phyloP scores from a whole-genome alignment of 2,329 filamentous ascomycete genomes.

The Pochonia chlamydosporia region DNA sequence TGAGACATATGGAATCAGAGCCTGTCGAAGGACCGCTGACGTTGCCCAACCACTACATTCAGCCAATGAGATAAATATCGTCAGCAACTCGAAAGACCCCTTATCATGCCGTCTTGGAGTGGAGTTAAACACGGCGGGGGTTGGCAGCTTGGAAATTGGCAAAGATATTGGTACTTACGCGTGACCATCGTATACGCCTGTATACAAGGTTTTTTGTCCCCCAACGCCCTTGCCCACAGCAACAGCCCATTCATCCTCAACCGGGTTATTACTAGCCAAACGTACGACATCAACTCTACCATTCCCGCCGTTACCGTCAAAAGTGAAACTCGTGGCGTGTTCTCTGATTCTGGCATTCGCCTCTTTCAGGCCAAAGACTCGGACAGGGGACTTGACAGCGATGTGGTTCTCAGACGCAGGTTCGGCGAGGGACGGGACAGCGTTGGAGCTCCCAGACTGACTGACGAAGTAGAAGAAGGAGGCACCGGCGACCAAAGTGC shows the following conservation, averaged over 20 bases:
- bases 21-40: slow-evolving; percentile 30
- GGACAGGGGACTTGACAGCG: slow-evolving; percentile 20
- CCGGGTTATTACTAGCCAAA: slow-evolving; percentile 28
- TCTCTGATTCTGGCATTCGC: slow-evolving; percentile 25
- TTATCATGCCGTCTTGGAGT: no score
- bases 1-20: slow-evolving; percentile 37
- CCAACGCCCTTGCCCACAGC: slow-evolving; percentile 24
- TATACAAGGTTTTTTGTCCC: slow-evolving; percentile 21
- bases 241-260: slow-evolving; percentile 30
- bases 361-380: slow-evolving; percentile 17
- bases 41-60: slow-evolving; percentile 34
- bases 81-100: not conserved
- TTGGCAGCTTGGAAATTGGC: no score
- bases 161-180: slow-evolving; percentile 28
- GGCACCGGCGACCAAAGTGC: not conserved
- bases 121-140: no score
- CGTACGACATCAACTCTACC: slow-evolving; percentile 28
- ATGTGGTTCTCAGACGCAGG: slow-evolving; percentile 16
- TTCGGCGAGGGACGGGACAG: not conserved
- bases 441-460: not conserved
- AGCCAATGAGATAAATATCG: not conserved
- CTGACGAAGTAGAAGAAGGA: not conserved
- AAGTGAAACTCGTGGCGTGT: slow-evolving; percentile 23
- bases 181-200: slow-evolving; percentile 44
- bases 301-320: slow-evolving; percentile 15